Evolutionary conservation across 495 filamentous ascomycete genomes (phyloP), one percentile per base, ranked within the genome.

Genomic region (Darksidea phi): DNA sequence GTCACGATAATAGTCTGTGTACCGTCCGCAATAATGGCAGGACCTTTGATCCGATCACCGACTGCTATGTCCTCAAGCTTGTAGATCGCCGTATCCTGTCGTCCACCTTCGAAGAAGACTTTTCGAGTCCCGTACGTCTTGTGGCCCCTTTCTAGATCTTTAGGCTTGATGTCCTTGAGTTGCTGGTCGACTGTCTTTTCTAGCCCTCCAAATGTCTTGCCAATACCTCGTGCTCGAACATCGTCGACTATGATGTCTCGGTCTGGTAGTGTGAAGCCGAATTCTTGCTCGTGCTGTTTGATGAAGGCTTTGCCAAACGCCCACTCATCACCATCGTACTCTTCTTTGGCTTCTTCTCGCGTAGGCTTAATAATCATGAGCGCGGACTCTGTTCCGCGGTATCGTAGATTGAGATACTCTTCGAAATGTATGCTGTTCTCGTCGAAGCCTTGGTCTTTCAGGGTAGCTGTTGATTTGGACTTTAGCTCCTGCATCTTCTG

Each of bases 1-100:
- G 88, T 89, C 15, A 98, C 84, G 1, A 98, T 90, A 57, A 98
- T 91, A 0, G 94, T 98, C 72, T 98, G 94, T 1, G 94, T 98
- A 26, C 91, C 86, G 70, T 98, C 94, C 10, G 94, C 95, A 54
- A 97, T 79, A 61, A 97, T 87, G 0, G 94, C 94, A 8, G 94
- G 95, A 0, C 94, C 94, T 38, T 81, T 76, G 20, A 97, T 80
- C 23, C 85, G 83, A 57, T 88, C 84, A n/a, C 90, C 88, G 28
- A 91, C 83, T 11, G 77, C 77, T 2, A 97, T 76, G 59, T 93
- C 84, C 57, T 88, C 84, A 0, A 98, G 79, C 67, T 88, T 87
- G 74, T 91, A 97, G 48, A 98, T 85, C 0, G 90, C 86, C 0
- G 94, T 96, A 38, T 94, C 83, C 61, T 84, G 76, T 6, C 93